Evolutionary conservation across 2,329 filamentous ascomycete species (phyloP), one percentile per base, ranked within the genome.

Genomic region (Alternaria tenuissima): DNA sequence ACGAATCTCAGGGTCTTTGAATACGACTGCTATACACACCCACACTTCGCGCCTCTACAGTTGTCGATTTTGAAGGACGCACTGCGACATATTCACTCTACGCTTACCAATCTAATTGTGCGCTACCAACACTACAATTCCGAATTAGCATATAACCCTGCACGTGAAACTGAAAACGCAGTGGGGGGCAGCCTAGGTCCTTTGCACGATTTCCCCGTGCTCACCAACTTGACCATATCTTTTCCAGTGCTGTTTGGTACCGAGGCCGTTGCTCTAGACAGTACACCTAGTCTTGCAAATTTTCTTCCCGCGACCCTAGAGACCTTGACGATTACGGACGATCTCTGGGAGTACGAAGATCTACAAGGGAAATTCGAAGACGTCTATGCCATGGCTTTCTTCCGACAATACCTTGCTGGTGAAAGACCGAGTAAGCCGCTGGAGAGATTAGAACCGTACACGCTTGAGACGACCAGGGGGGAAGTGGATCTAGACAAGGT

Each of bases 1-100:
- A 38, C 55, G 5, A 51, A 57, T 20, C 36, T 57, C 28, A 22
- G 22, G 20, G 30, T 47, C 18, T 44, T 57, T 28, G n/a, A 57
- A 3, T 57, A 52, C 26, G 55, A 57, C 18, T 42, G 46, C 30
- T 44, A 26, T 22, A 26, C 44, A 26, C 34, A 55, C 34, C 32
- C 18, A 28, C 28, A 30, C 0, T 12, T 30, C 26, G 7, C 22
- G 12, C 20, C 38, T 18, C 24, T 52, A 26, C 36, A 36, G 3
- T 22, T 57, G 34, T 28, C 38, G 12, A 18, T 26, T 4, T 20
- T 51, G 9, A 43, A 12, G 18, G 38, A 43, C 9, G 30, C 30
- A 32, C 30, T 32, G 11, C 30, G 11, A 32, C 30, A 32, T 12
- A 32, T 32, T 12, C 30, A 12, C 11, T 11, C 9, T 12, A 11